Conservation (phyloP, 129 eudicot species). For the Flaveria trinervia region DNA sequence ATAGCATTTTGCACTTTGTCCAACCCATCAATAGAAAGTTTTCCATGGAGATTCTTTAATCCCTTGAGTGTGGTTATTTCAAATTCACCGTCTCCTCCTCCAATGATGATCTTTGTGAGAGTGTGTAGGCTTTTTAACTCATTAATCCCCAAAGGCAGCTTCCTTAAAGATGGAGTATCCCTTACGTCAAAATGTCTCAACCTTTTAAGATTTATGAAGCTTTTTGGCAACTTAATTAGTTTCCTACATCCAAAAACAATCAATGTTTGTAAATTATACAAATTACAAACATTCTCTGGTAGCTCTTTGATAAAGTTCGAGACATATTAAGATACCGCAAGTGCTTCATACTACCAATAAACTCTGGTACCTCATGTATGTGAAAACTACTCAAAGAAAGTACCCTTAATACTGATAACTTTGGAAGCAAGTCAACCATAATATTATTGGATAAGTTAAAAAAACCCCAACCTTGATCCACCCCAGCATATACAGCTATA, state of each 20-base stretch:
- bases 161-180: neutral
- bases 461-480: neutral
- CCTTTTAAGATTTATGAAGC: conserved; percentile 2
- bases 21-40: neutral
- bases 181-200: neutral
- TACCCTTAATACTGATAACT: neutral
- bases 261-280: conserved; percentile 9
- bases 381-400: conserved; percentile 6
- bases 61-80: neutral
- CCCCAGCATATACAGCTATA: neutral
- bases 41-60: neutral
- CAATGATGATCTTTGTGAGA: conserved; percentile 1
- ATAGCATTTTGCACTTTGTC: neutral
- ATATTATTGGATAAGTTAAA: neutral
- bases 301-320: neutral
- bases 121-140: conserved; percentile 6
- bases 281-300: neutral
- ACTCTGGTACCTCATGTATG: neutral
- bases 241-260: neutral
- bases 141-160: conserved; percentile 15
- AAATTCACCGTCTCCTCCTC: neutral
- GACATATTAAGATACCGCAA: conserved; percentile 36
- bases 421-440: neutral
- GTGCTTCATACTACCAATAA: conserved; percentile 8
- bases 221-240: neutral